Evolutionary conservation across 2,329 filamentous ascomycete genomes (phyloP).

Genomic region (Aspergillus alliaceus): DNA sequence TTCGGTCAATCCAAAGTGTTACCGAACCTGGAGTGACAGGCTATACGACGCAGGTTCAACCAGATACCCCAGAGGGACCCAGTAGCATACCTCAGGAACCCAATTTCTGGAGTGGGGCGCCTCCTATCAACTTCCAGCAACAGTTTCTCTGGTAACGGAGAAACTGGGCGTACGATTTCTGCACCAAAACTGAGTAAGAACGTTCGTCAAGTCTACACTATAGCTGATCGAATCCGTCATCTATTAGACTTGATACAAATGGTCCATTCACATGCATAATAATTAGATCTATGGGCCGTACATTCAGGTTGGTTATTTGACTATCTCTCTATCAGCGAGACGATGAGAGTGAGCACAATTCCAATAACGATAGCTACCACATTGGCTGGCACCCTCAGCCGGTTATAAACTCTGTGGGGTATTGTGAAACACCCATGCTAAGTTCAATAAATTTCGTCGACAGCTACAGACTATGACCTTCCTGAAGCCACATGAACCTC

Average conservation of each 20-base stretch:
- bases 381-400: neutral
- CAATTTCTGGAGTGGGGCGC: slow-evolving; percentile 31
- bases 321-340: no score
- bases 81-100: slow-evolving; percentile 7
- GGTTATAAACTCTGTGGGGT: no score
- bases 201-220: no score
- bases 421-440: no score
- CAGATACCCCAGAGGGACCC: neutral
- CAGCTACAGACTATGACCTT: slow-evolving; percentile 2
- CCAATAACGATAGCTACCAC: neutral
- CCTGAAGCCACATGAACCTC: slow-evolving; percentile 12
- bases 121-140: slow-evolving; percentile 31
- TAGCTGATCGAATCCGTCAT: no score
- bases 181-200: no score
- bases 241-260: no score
- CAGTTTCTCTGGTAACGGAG: slow-evolving; percentile 32
- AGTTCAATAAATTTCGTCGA: neutral
- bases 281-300: no score
- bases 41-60: neutral
- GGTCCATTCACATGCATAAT: no score
- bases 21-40: no score
- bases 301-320: neutral
- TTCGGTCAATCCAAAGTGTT: neutral
- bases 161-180: neutral
- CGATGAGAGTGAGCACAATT: neutral